A percentile compares a stretch with the other conserved stretches of the same genome.
Evolutionary conservation across 1,139 yeast species (phyloP).

Genomic region (Candida tetrigidarum): DNA sequence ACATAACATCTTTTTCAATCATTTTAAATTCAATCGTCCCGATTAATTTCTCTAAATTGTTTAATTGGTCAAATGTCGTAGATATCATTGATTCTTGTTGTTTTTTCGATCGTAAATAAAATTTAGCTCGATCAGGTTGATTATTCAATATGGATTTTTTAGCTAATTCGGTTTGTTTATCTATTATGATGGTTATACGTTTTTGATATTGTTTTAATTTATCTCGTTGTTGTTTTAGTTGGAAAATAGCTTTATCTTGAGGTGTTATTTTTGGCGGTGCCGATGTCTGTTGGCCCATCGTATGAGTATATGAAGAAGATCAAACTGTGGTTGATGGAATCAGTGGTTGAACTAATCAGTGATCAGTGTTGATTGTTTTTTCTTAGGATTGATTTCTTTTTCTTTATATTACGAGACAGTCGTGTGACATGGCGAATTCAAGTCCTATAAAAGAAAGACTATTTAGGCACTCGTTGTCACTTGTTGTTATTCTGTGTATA

Average conservation of each 20-base stretch:
- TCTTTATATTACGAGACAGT: too few species aligned
- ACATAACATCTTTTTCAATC: slow-evolving; percentile 82
- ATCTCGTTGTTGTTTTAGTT: slow-evolving; percentile 87
- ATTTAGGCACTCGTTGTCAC: too few species aligned
- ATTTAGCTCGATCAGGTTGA: slow-evolving; percentile 62
- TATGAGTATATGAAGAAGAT: neutral
- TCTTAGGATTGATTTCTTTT: too few species aligned
- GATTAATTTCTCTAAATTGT: slow-evolving; percentile 72
- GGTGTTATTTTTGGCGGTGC: slow-evolving; percentile 64
- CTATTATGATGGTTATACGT: slow-evolving; percentile 58
- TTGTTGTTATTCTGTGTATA: too few species aligned
- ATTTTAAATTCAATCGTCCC: slow-evolving; percentile 85
- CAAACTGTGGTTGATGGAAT: neutral
- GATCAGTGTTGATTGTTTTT: too few species aligned
- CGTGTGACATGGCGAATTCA: too few species aligned
- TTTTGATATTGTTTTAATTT: slow-evolving; percentile 76
- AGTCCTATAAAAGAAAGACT: too few species aligned
- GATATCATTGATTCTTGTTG: slow-evolving; percentile 74
- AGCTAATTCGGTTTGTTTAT: slow-evolving; percentile 63
- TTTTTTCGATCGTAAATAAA: slow-evolving; percentile 75
- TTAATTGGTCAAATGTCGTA: slow-evolving; percentile 77
- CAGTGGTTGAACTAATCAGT: too few species aligned
- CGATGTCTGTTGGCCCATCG: slow-evolving; percentile 50
- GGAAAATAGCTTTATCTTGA: slow-evolving; percentile 85
- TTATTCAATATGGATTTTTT: slow-evolving; percentile 56